Evolutionary conservation across 2,329 filamentous ascomycete genomes (phyloP).

Genomic region (Diaporthe citrichinensis): DNA sequence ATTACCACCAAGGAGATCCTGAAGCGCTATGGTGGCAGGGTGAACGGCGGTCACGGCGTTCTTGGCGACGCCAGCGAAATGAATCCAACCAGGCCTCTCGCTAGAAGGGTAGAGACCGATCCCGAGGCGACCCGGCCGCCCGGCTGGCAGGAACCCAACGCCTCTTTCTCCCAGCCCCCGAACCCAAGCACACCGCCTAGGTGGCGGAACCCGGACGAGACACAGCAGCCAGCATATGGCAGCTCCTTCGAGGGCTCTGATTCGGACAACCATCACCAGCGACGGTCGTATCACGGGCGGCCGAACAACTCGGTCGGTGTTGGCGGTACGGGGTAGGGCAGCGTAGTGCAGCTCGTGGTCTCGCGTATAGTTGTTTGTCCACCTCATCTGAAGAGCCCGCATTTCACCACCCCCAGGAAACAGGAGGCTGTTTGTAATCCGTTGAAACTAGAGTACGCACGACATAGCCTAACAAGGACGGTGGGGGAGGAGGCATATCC

Average conservation of each 20-base stretch:
- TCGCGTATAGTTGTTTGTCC: slow-evolving; percentile 24
- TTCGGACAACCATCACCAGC: slow-evolving; percentile 55
- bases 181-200: slow-evolving; percentile 64
- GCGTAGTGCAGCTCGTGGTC: slow-evolving; percentile 4
- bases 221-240: slow-evolving; percentile 60
- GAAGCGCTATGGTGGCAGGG: slow-evolving; percentile 85
- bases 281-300: slow-evolving; percentile 66
- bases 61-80: slow-evolving; percentile 70
- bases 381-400: slow-evolving; percentile 7
- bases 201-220: slow-evolving; percentile 63
- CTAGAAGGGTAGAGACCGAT: slow-evolving; percentile 85
- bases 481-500: slow-evolving; percentile 34
- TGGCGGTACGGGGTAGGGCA: slow-evolving; percentile 57
- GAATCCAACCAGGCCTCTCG: slow-evolving; percentile 69
- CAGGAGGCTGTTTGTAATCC: slow-evolving; percentile 41
- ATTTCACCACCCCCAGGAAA: slow-evolving; percentile 16
- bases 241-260: slow-evolving; percentile 62
- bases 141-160: slow-evolving; percentile 76
- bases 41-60: slow-evolving; percentile 65
- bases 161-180: slow-evolving; percentile 55
- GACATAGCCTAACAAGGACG: slow-evolving; percentile 20
- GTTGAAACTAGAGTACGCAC: slow-evolving; percentile 40
- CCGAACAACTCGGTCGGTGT: slow-evolving; percentile 65
- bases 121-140: slow-evolving; percentile 62
- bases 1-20: slow-evolving; percentile 98